A percentile compares a stretch with the other conserved stretches of the same genome.
Evolutionary conservation across 2,329 filamentous ascomycete species (phyloP).

Genomic region (Phoma herbarum): DNA sequence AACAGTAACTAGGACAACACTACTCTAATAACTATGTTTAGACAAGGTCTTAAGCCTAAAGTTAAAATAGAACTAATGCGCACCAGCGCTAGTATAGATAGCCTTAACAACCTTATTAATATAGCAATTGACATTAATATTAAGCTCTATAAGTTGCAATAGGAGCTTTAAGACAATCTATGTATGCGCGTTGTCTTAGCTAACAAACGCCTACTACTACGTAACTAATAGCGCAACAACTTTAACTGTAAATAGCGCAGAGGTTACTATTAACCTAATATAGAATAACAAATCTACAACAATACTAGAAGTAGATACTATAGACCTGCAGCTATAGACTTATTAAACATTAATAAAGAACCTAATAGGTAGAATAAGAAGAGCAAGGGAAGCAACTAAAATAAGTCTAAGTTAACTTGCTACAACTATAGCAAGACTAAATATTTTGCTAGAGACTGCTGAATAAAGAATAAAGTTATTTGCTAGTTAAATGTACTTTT

Average conservation of each 20-base stretch:
- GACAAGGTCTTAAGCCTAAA: background rate
- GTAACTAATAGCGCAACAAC: background rate
- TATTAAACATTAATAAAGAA: background rate
- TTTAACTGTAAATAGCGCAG: background rate
- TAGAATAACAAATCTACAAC: background rate
- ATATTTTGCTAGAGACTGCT: background rate
- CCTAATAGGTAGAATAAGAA: background rate
- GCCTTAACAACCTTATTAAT: background rate
- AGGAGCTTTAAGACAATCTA: background rate
- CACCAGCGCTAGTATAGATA: background rate
- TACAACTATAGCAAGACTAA: background rate
- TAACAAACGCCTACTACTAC: background rate
- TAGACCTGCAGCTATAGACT: background rate
- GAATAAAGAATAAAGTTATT: background rate
- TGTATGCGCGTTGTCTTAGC: background rate
- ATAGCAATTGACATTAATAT: background rate
- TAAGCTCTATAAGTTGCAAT: background rate
- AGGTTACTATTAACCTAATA: background rate
- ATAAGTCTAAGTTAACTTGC: background rate
- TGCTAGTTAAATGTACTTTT: background rate
- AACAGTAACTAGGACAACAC: background rate
- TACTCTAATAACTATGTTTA: too few relatives aligned
- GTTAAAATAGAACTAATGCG: background rate
- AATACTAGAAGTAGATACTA: background rate
- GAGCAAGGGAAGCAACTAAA: background rate